These are phyloP conservation scores for Talaromyces sp. DNA, from an alignment of 2,329 filamentous ascomycete genomes.

Conservation along the genomic window DNA sequence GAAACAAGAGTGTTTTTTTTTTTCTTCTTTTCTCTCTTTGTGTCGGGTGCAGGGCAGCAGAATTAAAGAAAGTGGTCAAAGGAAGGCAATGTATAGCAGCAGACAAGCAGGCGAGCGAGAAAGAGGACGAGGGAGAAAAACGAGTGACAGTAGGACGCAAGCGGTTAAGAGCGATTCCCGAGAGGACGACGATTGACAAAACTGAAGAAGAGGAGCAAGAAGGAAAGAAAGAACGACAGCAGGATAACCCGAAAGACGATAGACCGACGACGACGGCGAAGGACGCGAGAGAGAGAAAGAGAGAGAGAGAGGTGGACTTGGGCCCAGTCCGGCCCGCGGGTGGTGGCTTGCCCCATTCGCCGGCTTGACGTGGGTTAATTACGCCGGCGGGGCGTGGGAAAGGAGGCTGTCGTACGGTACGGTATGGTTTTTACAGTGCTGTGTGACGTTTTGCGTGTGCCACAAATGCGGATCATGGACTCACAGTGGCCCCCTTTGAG, in stretches of 20 bases:
- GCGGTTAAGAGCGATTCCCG: constrained; percentile 1
- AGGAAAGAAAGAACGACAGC: constrained; percentile 1
- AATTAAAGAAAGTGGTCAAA: background rate
- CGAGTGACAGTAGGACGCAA: constrained; percentile 5
- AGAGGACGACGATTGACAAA: background rate
- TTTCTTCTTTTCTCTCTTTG: background rate
- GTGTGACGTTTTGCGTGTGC: no score
- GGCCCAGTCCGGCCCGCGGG: background rate
- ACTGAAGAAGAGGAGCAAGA: constrained; percentile 4
- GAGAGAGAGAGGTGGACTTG: background rate
- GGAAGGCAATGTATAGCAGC: background rate
- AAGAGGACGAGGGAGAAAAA: constrained; percentile 4
- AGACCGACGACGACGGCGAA: constrained; percentile 9
- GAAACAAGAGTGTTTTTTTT: background rate
- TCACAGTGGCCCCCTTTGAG: no score
- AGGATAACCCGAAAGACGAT: constrained; percentile 12
- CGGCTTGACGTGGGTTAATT: background rate
- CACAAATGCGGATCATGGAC: no score
- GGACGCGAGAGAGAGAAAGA: constrained; percentile 1
- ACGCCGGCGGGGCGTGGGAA: background rate
- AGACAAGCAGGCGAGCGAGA: background rate
- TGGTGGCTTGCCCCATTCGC: background rate
- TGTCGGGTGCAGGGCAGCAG: background rate
- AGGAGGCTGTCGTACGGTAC: background rate
- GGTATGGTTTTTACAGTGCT: no score